phyloP scores from a whole-genome alignment of 345 rosid species.

The Draba incana region DNA sequence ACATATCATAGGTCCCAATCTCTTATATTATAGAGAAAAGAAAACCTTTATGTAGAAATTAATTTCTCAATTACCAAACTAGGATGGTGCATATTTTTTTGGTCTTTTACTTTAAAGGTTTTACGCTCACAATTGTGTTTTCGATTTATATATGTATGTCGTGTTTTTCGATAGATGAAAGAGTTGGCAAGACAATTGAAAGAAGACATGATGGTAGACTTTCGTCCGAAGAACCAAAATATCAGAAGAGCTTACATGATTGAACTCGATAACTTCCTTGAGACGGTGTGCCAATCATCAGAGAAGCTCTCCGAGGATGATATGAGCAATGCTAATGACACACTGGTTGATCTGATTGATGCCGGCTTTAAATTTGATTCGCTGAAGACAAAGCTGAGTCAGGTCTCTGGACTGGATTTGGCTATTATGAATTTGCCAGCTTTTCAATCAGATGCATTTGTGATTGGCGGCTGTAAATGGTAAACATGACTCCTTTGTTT shows the following conservation, averaged over 20 bases:
- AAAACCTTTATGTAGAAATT: too few relatives aligned
- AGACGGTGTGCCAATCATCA: constrained; percentile 25
- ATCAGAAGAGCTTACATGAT: constrained; percentile 23
- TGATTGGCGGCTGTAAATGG: neutral
- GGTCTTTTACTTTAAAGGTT: too few relatives aligned
- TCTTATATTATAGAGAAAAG: too few relatives aligned
- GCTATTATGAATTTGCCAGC: neutral
- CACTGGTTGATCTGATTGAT: constrained; percentile 27
- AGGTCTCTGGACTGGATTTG: neutral
- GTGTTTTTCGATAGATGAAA: too few relatives aligned
- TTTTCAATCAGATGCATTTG: neutral
- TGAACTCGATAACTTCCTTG: constrained; percentile 22
- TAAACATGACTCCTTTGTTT: neutral
- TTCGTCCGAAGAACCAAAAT: constrained; percentile 17
- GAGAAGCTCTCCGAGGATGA: constrained; percentile 25
- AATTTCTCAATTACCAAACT: too few relatives aligned
- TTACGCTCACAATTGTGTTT: too few relatives aligned
- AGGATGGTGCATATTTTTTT: too few relatives aligned
- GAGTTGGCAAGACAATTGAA: too few relatives aligned
- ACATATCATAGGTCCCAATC: too few relatives aligned
- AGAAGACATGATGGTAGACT: neutral
- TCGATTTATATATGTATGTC: too few relatives aligned
- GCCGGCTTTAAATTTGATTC: constrained; percentile 33
- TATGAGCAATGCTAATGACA: constrained; percentile 23
- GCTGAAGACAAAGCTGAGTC: constrained; percentile 28